phyloP scores from a whole-genome alignment of 257 asterid species.

The Hygrophila difformis region DNA sequence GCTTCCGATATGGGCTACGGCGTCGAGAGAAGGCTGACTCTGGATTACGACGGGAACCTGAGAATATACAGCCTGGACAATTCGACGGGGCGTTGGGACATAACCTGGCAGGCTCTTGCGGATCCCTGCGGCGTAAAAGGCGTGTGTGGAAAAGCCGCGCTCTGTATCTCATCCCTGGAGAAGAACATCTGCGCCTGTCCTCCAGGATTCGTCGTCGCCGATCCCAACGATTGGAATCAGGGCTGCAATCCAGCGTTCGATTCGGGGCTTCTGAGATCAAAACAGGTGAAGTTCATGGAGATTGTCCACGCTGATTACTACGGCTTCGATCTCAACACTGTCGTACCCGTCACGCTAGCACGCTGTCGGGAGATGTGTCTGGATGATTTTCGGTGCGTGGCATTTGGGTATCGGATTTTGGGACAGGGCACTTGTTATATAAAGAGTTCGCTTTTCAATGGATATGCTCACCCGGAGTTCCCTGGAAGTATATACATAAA shows the following conservation, averaged over 20 bases:
- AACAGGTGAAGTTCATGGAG: conserved; percentile 32
- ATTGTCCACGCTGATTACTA: conserved; percentile 46
- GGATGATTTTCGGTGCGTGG: conserved; percentile 34
- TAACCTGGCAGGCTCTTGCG: conserved; percentile 51
- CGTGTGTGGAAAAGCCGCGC: conserved; percentile 51
- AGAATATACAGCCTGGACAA: conserved; percentile 47
- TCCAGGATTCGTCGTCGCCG: conserved; percentile 36
- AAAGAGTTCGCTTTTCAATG: conserved; percentile 48
- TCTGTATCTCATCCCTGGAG: conserved; percentile 36
- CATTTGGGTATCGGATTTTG: conserved; percentile 35
- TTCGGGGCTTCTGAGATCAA: conserved; percentile 5
- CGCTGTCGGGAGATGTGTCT: conserved; percentile 28
- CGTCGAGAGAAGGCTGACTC: conserved; percentile 40
- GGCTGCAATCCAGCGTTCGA: conserved; percentile 47
- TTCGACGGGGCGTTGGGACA: conserved; percentile 44
- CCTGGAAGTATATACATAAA: conserved; percentile 41
- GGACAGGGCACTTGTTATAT: conserved; percentile 42
- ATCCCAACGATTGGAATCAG: conserved; percentile 36
- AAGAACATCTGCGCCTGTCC: conserved; percentile 52
- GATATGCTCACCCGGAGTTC: conserved; percentile 37
- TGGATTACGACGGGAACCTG: conserved; percentile 65
- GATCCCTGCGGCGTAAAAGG: conserved; percentile 45
- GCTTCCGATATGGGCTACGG: conserved; percentile 49
- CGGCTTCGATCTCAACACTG: conserved; percentile 45
- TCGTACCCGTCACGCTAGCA: conserved; percentile 19